Base-by-base conservation (phyloP, 306 rosid species). In the Corylus avellana region DNA sequence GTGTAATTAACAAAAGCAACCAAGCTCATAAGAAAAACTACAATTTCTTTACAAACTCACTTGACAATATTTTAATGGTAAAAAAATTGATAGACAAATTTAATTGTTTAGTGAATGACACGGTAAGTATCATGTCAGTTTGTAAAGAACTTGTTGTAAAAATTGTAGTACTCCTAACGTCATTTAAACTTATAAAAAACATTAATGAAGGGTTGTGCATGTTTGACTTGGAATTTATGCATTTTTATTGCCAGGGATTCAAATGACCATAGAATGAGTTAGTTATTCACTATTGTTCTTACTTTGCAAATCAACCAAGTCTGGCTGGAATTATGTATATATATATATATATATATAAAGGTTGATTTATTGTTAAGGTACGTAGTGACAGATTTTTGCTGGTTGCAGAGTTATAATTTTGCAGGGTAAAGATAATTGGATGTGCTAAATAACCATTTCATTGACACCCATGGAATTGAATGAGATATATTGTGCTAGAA, bases 361-460 rank as follows among this genome's bases (percentile, higher is more conserved):
- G 12, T 49, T 49, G 53, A 25, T 71, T 77, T 72, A 46, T 78
- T 63, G 13, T 37, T 62, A 82, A 13, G 70, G 27, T 22, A 22
- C 22, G 22, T 44, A 72, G 29, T 20, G 18, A 62, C 77, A 58
- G 22, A 8, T 62, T 50, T 81, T 72, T 44, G 3, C 20, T 50
- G 49, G 56, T 63, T 25, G 47, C 7, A 39, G 37, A 29, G 1
- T 0, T 1, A 0, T 9, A 49, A 20, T 42, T 46, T 25, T 14
- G 22, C 70, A 39, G 37, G 4, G 66, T 59, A 59, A 25, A 20
- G 25, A 58, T 58, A 9, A 58, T 75, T n/a, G 62, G 29, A 37
- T 55, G 16, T 48, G 42, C 4, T 25, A 47, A 25, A 22, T 10
- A 67, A 75, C 76, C 79, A 82, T 68, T 70, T 70, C 58, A 83